Evolutionary conservation across 2,329 filamentous ascomycete genomes (phyloP), one percentile per base, ranked within the genome.

Genomic region (Calonectria pauciramosa): DNA sequence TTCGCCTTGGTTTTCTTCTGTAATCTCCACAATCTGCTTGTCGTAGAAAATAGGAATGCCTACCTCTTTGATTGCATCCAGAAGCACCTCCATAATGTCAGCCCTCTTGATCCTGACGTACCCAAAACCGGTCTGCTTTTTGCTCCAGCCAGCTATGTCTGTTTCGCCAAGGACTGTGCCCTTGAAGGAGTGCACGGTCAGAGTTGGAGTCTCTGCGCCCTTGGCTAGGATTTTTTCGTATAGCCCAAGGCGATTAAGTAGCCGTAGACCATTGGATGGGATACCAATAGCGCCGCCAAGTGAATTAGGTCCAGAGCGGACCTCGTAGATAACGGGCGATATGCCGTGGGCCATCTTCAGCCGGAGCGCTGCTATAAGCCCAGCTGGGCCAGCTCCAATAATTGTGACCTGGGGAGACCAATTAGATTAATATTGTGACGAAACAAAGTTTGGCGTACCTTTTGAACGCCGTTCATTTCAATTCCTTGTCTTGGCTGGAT

Each of bases 311-410:
- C 26, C 23, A 20, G 56, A 63, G 18, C 56, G 56, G 14, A 63
- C 38, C 56, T 63, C 56, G 18, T 63, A 63, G 56, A 63, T 16
- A 3, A 38, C 56, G 56, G 34, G 38, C n/a, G 56, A 63, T 63
- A 63, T 63, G 9, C 56, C 56, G 9, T 41, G 56, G 11, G 56
- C 36, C 20, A 26, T 18, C 56, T 63, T 41, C 9, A 63, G 18
- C 6, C 32, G 23, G 23, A 63, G 56, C 7, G 56, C 56, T 36
- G 56, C 56, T 28, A 38, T 28, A 8, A 63, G 23, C 20, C 56
- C 56, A 63, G 56, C 56, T 28, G 56, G 56, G 56, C 56, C 56
- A 63, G 56, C 56, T 26, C 56, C 56, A 20, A 63, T 63, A 26
- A 63, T 63, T 5, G 26, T 63, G 11, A 63, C 56, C 56, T 63